These are phyloP conservation scores for Boletus reticuloceps DNA, from an alignment of 768 basidiomycete species.

Conservation along the genomic window DNA sequence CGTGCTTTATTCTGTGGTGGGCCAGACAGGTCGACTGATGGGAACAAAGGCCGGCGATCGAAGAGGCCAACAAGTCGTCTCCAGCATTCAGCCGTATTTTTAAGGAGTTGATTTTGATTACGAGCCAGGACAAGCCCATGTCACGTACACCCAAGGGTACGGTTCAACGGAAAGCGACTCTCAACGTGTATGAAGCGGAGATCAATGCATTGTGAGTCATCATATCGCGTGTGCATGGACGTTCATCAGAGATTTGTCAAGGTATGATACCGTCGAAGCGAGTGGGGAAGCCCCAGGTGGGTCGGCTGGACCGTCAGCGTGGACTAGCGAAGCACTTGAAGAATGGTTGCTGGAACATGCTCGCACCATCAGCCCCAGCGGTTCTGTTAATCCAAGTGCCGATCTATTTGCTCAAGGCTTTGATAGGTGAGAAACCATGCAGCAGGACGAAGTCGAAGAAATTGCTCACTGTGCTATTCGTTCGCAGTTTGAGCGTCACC, in stretches of 20 bases:
- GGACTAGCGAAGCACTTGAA: neutral
- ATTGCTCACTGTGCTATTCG: no score
- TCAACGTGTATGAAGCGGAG: slow-evolving; percentile 23
- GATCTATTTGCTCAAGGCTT: slow-evolving; percentile 33
- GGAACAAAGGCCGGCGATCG: slow-evolving; percentile 33
- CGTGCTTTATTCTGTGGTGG: neutral
- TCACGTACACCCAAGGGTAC: slow-evolving; percentile 34
- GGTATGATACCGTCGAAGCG: neutral
- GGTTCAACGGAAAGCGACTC: slow-evolving; percentile 12
- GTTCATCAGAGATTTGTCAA: neutral
- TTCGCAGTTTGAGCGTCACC: slow-evolving; percentile 22
- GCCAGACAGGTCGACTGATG: no score
- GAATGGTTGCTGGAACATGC: slow-evolving; percentile 15
- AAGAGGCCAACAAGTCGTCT: slow-evolving; percentile 38
- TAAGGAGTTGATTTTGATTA: slow-evolving; percentile 51
- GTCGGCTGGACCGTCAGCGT: neutral
- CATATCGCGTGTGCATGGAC: neutral
- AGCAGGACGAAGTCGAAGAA: neutral
- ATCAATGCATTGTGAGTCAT: slow-evolving; percentile 23
- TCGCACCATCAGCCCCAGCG: neutral
- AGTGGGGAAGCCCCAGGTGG: neutral
- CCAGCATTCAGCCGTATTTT: slow-evolving; percentile 43
- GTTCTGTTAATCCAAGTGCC: neutral
- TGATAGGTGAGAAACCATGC: slow-evolving; percentile 25
- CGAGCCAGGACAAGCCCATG: slow-evolving; percentile 39